These are phyloP conservation scores for Dipteronia sinensis DNA, from an alignment of 345 rosid genomes.

Conservation along the genomic window DNA sequence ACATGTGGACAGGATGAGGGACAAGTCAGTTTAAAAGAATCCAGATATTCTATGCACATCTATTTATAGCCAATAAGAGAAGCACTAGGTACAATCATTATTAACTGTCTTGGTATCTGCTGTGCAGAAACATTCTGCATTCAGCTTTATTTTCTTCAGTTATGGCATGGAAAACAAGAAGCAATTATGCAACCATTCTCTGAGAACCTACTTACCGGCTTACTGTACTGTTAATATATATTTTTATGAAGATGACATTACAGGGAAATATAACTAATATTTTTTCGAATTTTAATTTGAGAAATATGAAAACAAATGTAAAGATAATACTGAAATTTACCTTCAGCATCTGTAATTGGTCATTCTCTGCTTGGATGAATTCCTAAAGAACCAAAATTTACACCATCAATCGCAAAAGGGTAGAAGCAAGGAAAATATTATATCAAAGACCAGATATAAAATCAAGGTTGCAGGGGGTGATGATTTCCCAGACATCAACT, in stretches of 20 bases:
- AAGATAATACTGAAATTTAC: conserved; percentile 38
- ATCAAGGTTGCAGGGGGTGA: background rate
- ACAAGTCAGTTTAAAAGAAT: background rate
- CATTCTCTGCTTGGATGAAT: conserved; percentile 55
- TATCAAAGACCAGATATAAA: background rate
- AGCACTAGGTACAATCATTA: conserved; percentile 1
- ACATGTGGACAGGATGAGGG: background rate
- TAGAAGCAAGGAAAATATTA: conserved; percentile 14
- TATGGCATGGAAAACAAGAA: background rate
- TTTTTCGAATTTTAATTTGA: background rate
- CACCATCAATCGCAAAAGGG: conserved; percentile 18
- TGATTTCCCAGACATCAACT: conserved; percentile 6
- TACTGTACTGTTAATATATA: background rate
- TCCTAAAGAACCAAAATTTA: conserved; percentile 47
- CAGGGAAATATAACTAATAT: background rate
- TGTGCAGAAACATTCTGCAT: background rate
- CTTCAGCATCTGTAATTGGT: conserved; percentile 57
- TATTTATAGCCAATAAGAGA: background rate
- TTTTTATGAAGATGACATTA: background rate
- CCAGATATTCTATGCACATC: background rate
- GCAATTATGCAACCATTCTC: background rate
- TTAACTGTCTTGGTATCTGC: background rate
- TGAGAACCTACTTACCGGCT: background rate
- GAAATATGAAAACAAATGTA: background rate
- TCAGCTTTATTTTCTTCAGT: background rate